These are phyloP conservation scores for Gliomastix tumulicola DNA, from an alignment of 2,329 filamentous ascomycete species.

Conservation along the genomic window DNA sequence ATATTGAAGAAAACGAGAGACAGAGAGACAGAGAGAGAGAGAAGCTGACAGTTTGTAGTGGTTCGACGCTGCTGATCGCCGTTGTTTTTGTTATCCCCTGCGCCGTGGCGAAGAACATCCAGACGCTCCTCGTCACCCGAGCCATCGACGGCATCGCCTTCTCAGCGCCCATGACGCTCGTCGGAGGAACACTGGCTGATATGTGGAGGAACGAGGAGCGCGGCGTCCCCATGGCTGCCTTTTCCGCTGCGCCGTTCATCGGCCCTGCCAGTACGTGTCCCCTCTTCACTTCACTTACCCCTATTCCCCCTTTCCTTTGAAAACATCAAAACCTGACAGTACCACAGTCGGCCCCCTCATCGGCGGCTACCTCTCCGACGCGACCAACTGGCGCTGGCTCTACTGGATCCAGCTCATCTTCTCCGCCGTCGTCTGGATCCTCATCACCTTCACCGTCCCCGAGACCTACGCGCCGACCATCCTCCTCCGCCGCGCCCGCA, in stretches of 20 bases:
- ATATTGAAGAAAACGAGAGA: no score
- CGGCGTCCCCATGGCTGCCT: conserved; percentile 81
- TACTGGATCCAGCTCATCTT: conserved; percentile 85
- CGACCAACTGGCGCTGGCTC: conserved; percentile 71
- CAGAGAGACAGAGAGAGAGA: no score
- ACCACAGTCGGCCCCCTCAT: conserved; percentile 58
- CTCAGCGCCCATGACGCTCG: conserved; percentile 79
- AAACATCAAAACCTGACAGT: neutral
- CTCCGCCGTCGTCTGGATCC: conserved; percentile 58
- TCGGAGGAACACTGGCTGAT: conserved; percentile 76
- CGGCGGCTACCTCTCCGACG: conserved; percentile 69
- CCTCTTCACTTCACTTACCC: neutral
- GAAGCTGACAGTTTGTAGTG: no score
- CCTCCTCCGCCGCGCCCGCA: conserved; percentile 61
- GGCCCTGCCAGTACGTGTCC: conserved; percentile 57
- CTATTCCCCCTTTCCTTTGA: neutral
- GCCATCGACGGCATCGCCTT: conserved; percentile 78
- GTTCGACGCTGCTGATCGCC: conserved; percentile 58
- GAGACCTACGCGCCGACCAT: conserved; percentile 84
- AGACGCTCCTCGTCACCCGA: conserved; percentile 68
- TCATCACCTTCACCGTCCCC: conserved; percentile 83
- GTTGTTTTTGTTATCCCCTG: conserved; percentile 77
- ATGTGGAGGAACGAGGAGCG: conserved; percentile 80
- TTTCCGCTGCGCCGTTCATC: conserved; percentile 75
- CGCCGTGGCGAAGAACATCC: conserved; percentile 69